phyloP scores from a whole-genome alignment of 2,329 filamentous ascomycete species.

The Calonectria montana region DNA sequence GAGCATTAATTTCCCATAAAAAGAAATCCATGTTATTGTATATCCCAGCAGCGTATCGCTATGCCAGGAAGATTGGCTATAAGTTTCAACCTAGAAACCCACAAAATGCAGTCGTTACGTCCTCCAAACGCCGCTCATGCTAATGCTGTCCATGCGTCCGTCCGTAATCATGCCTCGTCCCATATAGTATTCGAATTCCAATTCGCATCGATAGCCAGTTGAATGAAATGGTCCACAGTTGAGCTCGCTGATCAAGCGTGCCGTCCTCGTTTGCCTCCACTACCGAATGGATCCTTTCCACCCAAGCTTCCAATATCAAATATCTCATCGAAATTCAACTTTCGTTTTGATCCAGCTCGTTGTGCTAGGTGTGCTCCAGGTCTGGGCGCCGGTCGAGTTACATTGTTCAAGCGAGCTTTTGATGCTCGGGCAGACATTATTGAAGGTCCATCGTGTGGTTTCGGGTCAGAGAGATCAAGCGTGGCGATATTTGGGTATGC shows the following conservation, averaged over 20 bases:
- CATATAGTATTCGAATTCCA: constrained; percentile 40
- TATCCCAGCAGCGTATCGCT: constrained; percentile 19
- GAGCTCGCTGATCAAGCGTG: constrained; percentile 50
- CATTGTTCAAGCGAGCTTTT: constrained; percentile 43
- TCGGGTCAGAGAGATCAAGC: constrained; percentile 67
- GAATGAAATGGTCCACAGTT: constrained; percentile 21
- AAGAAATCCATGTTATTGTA: constrained; percentile 31
- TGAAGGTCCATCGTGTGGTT: constrained; percentile 52
- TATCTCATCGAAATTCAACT: constrained; percentile 79
- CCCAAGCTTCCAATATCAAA: constrained; percentile 74
- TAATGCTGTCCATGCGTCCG: constrained; percentile 50
- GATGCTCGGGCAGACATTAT: constrained; percentile 41
- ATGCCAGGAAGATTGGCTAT: constrained; percentile 30
- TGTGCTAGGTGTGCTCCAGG: constrained; percentile 63
- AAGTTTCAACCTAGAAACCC: constrained; percentile 37
- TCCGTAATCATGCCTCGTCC: constrained; percentile 47
- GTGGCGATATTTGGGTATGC: constrained; percentile 71
- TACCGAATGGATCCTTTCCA: constrained; percentile 69
- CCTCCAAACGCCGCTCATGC: constrained; percentile 53
- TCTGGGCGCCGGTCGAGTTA: constrained; percentile 40
- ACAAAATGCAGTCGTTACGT: constrained; percentile 45
- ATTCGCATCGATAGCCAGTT: constrained; percentile 34
- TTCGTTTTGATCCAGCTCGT: constrained; percentile 77
- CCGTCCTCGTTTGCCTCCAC: constrained; percentile 62
- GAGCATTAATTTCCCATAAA: not conserved